Base-by-base conservation (phyloP, 2,329 filamentous ascomycete species). In the Aspergillus quadricinctus region DNA sequence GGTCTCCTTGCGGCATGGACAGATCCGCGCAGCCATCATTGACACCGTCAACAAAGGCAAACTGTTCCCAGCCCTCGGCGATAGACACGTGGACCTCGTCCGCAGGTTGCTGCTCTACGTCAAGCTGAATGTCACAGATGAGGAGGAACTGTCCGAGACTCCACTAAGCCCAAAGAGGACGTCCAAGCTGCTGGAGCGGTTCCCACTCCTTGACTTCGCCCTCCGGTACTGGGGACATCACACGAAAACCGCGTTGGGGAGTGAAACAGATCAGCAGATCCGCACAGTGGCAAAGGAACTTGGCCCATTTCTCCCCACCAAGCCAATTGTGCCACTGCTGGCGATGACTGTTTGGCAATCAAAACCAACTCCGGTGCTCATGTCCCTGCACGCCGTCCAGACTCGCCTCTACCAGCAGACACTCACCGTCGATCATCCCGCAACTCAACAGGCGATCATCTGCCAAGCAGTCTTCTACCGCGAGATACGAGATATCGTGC, bases 371-470 rank as follows among this genome's bases (percentile, higher is more conserved):
- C 73, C 74, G 1, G 60, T 65, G 4, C 60, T 72, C 45, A 40
- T 73, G 17, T 55, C 59, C 2, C 65, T 67, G 54, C 64, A 71
- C 48, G 65, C 61, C 3, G 65, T 63, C 4, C 57, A 70, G 21
- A 71, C 66, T 14, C 65, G 63, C 37, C 49, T 76, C 25, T 72
- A 65, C 51, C 69, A 67, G 28, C 64, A 69, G 7, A 57, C 71
- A 8, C 54, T 75, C 41, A 69, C 65, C 1, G 25, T 61, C 17
- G 73, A 77, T 17, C 75, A 80, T 52, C 68, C 73, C 4, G 68
- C 75, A 19, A 79, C 80, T 7, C 68, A 83, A 14, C 80, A 83
- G 64, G 75, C 75, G 0, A 71, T 78, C 28, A 71, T 83, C 46
- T 75, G 75, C 10, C 70, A 79, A 51, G 80, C 77, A 0, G 68